Conservation (phyloP, 768 basidiomycete species). For the Agaricus subrufescens region DNA sequence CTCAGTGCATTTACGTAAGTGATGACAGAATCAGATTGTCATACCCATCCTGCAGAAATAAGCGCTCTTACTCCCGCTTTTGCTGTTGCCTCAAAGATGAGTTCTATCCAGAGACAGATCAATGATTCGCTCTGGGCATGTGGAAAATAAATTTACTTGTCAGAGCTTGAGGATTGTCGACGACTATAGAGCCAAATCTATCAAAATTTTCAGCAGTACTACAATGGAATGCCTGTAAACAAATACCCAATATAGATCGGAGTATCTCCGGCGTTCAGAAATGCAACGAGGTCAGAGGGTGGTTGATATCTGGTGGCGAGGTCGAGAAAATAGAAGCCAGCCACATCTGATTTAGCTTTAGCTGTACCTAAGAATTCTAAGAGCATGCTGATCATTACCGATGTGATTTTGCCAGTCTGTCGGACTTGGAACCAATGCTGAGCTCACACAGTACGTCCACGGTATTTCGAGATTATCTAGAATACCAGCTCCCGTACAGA, state of each 20-base stretch:
- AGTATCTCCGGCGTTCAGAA: constrained; percentile 42
- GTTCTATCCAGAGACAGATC: constrained; percentile 27
- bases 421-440: constrained; percentile 54
- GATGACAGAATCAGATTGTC: constrained; percentile 2
- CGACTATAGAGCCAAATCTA: constrained; percentile 60
- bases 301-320: constrained; percentile 45
- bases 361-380: too few relatives aligned
- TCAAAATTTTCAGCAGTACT: neutral
- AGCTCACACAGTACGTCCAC: constrained; percentile 62
- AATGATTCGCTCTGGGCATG: neutral
- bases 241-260: constrained; percentile 58
- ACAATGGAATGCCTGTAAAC: too few relatives aligned
- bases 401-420: constrained; percentile 61
- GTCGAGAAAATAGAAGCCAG: constrained; percentile 62
- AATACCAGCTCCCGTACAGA: constrained; percentile 46
- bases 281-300: constrained; percentile 37
- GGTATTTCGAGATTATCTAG: constrained; percentile 51
- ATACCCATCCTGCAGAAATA: constrained; percentile 60
- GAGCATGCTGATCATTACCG: constrained; percentile 26
- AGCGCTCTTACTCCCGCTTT: constrained; percentile 54
- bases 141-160: constrained; percentile 30
- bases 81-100: constrained; percentile 53
- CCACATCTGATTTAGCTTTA: constrained; percentile 37
- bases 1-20: neutral
- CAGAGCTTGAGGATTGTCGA: constrained; percentile 48